These are phyloP conservation scores for Plasmodium berghei DNA, from an alignment of 169 alveolate species.

Conservation along the genomic window DNA sequence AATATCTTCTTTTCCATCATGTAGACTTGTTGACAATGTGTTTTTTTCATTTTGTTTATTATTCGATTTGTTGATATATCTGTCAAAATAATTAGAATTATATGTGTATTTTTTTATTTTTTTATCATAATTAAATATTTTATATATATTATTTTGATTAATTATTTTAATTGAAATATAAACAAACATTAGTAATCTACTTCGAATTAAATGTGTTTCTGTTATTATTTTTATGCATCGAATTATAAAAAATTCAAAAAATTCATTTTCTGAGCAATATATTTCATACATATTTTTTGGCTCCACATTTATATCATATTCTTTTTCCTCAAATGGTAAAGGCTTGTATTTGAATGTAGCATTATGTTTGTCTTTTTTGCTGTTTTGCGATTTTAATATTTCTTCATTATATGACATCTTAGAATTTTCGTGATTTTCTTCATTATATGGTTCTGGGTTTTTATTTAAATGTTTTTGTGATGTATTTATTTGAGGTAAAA, in stretches of 20 bases:
- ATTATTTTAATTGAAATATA: constrained; percentile 28
- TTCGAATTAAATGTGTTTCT: constrained; percentile 54
- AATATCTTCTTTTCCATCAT: neutral
- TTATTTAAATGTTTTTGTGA: neutral
- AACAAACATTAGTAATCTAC: constrained; percentile 48
- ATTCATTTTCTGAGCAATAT: constrained; percentile 18
- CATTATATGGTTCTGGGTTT: neutral
- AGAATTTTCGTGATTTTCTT: neutral
- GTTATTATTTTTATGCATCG: constrained; percentile 39
- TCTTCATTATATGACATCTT: neutral
- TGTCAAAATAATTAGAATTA: constrained; percentile 14
- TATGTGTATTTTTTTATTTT: constrained; percentile 7
- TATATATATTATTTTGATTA: constrained; percentile 43
- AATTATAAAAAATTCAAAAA: constrained; percentile 48
- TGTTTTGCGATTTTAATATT: neutral
- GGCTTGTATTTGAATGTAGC: too few relatives aligned
- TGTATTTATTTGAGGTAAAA: neutral
- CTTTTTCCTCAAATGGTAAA: neutral
- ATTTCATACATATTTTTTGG: constrained; percentile 6
- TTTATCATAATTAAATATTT: constrained; percentile 26
- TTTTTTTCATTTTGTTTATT: neutral
- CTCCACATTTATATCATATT: neutral
- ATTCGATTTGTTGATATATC: neutral
- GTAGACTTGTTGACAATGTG: neutral
- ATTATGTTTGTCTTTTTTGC: neutral